Conservation (phyloP, 768 basidiomycete species). For the Udeniomyces megalosporus region DNA sequence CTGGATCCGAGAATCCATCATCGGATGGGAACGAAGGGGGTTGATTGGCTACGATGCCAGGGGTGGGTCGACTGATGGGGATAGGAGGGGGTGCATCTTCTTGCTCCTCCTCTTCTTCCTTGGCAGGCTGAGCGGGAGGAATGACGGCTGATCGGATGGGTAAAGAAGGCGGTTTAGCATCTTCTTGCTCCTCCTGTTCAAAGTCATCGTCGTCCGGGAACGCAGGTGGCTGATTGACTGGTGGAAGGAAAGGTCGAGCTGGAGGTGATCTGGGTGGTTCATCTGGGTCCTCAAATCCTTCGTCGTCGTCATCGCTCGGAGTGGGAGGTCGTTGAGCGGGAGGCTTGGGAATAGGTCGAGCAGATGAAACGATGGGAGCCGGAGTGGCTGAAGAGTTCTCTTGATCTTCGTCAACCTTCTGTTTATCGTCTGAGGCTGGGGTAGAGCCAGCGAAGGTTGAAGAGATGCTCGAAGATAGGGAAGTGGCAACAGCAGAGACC, state of each 20-base stretch:
- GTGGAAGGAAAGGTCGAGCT: conserved; percentile 28
- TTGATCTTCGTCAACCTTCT: not conserved
- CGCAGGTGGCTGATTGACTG: conserved; percentile 26
- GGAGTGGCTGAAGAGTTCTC: not conserved
- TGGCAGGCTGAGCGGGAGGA: not conserved
- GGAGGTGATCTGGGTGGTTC: conserved; percentile 31
- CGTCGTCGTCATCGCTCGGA: conserved; percentile 24
- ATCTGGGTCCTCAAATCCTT: conserved; percentile 27
- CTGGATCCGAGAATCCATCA: not conserved
- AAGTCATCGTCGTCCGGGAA: conserved; percentile 14
- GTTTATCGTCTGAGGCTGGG: not conserved
- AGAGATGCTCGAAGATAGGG: not conserved
- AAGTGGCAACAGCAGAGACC: not conserved
- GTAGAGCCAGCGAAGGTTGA: not conserved
- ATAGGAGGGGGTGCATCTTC: not conserved
- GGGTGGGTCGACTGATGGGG: too few relatives aligned
- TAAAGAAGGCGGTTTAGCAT: not conserved
- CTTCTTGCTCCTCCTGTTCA: not conserved
- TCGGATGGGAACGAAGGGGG: not conserved
- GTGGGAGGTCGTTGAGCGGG: conserved; percentile 17
- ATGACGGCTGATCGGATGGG: not conserved
- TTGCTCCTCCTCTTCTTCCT: not conserved
- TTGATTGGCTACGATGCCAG: not conserved
- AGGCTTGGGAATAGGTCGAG: conserved; percentile 15
- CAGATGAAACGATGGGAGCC: conserved; percentile 1